Base-by-base conservation (phyloP, 2,329 filamentous ascomycete genomes). In the Aspergillus japonicus region DNA sequence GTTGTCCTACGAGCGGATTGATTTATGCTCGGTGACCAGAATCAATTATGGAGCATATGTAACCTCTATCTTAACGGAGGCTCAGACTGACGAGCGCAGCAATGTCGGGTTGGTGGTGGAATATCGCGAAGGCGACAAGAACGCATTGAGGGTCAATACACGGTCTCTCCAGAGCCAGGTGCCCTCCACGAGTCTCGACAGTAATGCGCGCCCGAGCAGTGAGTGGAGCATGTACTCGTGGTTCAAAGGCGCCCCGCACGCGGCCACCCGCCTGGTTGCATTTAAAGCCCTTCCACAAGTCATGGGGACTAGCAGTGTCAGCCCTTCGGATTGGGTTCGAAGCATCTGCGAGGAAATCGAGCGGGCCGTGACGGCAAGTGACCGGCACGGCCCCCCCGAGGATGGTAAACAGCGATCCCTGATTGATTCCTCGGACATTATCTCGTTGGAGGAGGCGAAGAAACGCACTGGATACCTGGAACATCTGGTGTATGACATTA, bases 41-140 rank as follows among this genome's bases (percentile, higher is more conserved):
- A 86, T 99, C 67, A 88, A 87, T 70, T 85, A 88, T 61, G 95
- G 95, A 21, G 89, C 91, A 0, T 99, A 98, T 70, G 90, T 99
- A 69, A 96, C 92, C 0, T 94, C 89, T 2, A 95, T 92, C 0
- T 83, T 97, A 5, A 92, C 92, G 1, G 80, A 88, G 1, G 82
- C 87, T 0, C 91, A 96, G 70, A 85, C 86, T 64, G 89, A 97
- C 65, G 89, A 91, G 72, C 78, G 81, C 55, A 88, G 85, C 71
- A 98, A 98, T 66, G 86, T 96, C 1, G 95, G 95, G 0, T 85
- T 98, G 56, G 84, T 96, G 1, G 78, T 99, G 8, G 84, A 85
- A 12, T 98, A 96, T 72, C 83, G 86, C 62, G 86, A 90, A 0
- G 86, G 87, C 1, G 87, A 87, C 50, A 84, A 85, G 53, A 89